Percentiles rank a stretch among this genome's conserved stretches.
These are phyloP conservation scores for Paecilomyces variotii DNA, from an alignment of 2,329 filamentous ascomycete species.

Conservation along the genomic window DNA sequence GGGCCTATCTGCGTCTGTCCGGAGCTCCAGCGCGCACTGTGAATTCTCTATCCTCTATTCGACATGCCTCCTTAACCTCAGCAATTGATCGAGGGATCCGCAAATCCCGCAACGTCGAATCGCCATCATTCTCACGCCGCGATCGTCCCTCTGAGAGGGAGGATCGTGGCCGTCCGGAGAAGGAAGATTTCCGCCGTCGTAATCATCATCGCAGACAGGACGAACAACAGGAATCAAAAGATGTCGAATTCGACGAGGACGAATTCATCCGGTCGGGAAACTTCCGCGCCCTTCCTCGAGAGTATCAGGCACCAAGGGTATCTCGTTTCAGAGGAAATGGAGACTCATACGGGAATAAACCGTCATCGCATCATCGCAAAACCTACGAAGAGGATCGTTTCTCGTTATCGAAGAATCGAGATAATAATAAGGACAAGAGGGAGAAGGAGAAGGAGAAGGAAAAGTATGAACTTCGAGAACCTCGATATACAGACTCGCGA, in stretches of 20 bases:
- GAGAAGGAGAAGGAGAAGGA: constrained; percentile 2
- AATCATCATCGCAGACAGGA: not conserved
- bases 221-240: not conserved
- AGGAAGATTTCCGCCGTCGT: not conserved
- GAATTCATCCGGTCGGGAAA: constrained; percentile 25
- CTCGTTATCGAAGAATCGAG: not conserved
- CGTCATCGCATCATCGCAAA: not conserved
- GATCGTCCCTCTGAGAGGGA: not conserved
- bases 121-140: not conserved
- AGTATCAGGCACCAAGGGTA: constrained; percentile 1
- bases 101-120: constrained; percentile 23
- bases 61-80: constrained; percentile 53
- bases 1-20: constrained; percentile 10
- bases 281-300: constrained; percentile 17
- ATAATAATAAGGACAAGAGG: not conserved
- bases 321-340: constrained; percentile 3
- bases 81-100: constrained; percentile 63
- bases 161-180: not conserved
- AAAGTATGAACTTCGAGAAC: constrained; percentile 4
- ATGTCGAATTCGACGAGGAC: constrained; percentile 16
- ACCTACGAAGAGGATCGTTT: not conserved
- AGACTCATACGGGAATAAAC: not conserved
- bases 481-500: constrained; percentile 14
- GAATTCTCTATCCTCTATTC: constrained; percentile 16
- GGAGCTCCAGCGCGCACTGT: constrained; percentile 1